These are phyloP conservation scores for Pseudozyma sp. DNA, from an alignment of 1,284 basidiomycete species.

Conservation along the genomic window DNA sequence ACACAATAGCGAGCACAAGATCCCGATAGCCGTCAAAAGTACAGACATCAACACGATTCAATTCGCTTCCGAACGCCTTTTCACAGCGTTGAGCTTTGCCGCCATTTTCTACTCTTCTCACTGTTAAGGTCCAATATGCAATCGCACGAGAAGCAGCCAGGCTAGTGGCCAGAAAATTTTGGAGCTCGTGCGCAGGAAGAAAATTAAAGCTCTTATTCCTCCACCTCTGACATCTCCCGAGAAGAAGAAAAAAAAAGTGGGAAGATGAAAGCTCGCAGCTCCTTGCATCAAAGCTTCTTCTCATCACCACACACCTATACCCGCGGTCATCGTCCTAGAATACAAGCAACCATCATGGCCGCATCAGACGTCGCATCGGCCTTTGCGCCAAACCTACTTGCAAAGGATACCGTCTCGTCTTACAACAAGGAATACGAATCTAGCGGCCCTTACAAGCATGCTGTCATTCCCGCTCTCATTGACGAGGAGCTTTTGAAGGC, in stretches of 20 bases:
- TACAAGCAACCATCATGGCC: slow-evolving; percentile 17
- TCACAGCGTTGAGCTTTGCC: slow-evolving; percentile 8
- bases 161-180: slow-evolving; percentile 13
- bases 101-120: too few species aligned
- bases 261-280: slow-evolving; percentile 8
- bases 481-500: slow-evolving; percentile 81
- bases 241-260: not conserved
- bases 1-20: slow-evolving; percentile 26
- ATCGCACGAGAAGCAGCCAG: slow-evolving; percentile 19
- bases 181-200: slow-evolving; percentile 12
- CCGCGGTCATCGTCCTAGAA: not conserved
- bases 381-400: slow-evolving; percentile 53
- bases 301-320: not conserved
- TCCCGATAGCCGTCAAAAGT: slow-evolving; percentile 29
- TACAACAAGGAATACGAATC: slow-evolving; percentile 52
- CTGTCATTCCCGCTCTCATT: slow-evolving; percentile 84
- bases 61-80: slow-evolving; percentile 38
- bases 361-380: slow-evolving; percentile 29
- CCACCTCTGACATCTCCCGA: slow-evolving; percentile 3
- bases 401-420: slow-evolving; percentile 23
- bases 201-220: slow-evolving; percentile 9
- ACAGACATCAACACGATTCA: not conserved
- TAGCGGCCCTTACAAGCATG: slow-evolving; percentile 81
- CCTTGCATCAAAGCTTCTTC: slow-evolving; percentile 1
- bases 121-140: too few species aligned